A percentile compares a stretch with the other conserved stretches of the same genome.
phyloP scores from a whole-genome alignment of 2,329 filamentous ascomycete species.

The Aspergillus phoenicis region DNA sequence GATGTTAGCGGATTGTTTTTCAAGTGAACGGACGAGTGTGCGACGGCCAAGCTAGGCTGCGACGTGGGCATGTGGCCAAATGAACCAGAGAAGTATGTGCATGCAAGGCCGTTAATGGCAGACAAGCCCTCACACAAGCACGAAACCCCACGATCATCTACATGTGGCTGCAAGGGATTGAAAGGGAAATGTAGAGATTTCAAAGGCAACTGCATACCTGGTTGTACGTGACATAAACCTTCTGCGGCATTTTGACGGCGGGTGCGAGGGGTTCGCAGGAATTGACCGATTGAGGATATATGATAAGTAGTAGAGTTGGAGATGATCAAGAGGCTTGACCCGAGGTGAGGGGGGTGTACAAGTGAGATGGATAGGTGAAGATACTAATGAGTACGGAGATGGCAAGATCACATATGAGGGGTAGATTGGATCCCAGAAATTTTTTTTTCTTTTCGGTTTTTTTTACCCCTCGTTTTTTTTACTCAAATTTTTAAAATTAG shows the following conservation, averaged over 20 bases:
- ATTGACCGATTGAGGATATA: not conserved
- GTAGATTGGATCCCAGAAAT: conserved; percentile 11
- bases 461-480: conserved; percentile 1
- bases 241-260: conserved; percentile 69
- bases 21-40: not conserved
- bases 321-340: not conserved
- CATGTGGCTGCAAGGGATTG: not conserved
- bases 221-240: conserved; percentile 89
- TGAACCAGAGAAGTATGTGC: not conserved
- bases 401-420: conserved; percentile 14
- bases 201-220: conserved; percentile 61
- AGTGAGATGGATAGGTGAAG: not conserved
- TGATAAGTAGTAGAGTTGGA: not conserved
- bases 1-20: conserved; percentile 19
- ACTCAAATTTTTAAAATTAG: too few species aligned
- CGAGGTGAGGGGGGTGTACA: not conserved
- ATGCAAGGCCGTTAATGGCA: not conserved
- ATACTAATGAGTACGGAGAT: not conserved
- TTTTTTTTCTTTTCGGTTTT: not conserved
- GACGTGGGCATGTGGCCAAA: not conserved
- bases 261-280: not conserved
- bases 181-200: not conserved
- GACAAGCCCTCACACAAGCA: not conserved
- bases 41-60: not conserved
- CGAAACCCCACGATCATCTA: not conserved